Evolutionary conservation across 2,329 filamentous ascomycete species (phyloP).

Genomic region (Zymoseptoria ardabiliae): DNA sequence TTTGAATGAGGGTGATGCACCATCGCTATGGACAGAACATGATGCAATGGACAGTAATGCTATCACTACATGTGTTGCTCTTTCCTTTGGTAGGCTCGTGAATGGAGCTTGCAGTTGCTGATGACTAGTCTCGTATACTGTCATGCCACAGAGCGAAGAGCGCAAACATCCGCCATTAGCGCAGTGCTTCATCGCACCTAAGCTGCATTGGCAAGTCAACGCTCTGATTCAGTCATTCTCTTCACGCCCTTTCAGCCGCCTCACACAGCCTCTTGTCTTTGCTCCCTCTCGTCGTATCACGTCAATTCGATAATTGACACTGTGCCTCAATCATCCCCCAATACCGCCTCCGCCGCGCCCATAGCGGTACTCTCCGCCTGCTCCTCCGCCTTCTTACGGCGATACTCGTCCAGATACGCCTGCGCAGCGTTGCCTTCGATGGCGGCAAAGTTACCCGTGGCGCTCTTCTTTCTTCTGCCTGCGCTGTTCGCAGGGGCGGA

Average conservation of each 20-base stretch:
- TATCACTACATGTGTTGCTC: background rate
- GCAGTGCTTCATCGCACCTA: too few relatives aligned
- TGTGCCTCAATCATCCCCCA: constrained; percentile 16
- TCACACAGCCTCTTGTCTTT: too few relatives aligned
- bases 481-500: constrained; percentile 5
- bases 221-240: too few relatives aligned
- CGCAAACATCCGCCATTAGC: too few relatives aligned
- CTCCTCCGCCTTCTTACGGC: constrained; percentile 22
- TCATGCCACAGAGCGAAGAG: background rate
- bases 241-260: too few relatives aligned
- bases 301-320: too few relatives aligned
- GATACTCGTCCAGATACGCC: constrained; percentile 21
- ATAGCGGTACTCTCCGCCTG: constrained; percentile 22
- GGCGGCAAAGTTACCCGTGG: constrained; percentile 13
- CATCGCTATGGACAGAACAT: background rate
- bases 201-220: too few relatives aligned
- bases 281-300: too few relatives aligned
- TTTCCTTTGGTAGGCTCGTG: background rate
- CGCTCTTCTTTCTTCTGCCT: constrained; percentile 13
- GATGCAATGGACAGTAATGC: background rate
- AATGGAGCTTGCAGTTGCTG: background rate
- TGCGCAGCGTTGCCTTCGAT: constrained; percentile 22
- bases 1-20: too few relatives aligned
- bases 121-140: background rate
- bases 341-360: constrained; percentile 21